Percentiles rank a stretch among this genome's conserved stretches.
Evolutionary conservation across 495 filamentous ascomycete genomes (phyloP).

Genomic region (Podospora comata): DNA sequence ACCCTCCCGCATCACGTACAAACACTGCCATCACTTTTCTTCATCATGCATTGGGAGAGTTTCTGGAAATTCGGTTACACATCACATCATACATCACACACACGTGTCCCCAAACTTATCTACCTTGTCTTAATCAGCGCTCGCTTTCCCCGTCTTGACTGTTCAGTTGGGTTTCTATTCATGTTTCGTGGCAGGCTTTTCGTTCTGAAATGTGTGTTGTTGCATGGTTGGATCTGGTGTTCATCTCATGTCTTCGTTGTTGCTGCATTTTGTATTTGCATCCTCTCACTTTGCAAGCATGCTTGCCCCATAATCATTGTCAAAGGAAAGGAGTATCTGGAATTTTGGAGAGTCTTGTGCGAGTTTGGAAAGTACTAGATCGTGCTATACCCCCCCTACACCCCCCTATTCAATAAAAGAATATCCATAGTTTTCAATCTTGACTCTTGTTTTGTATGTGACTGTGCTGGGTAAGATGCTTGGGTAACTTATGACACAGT

Average conservation of each 20-base stretch:
- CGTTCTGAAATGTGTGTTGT: background rate
- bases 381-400: background rate
- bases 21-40: background rate
- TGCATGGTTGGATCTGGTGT: background rate
- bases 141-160: background rate
- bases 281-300: background rate
- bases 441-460: background rate
- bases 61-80: background rate
- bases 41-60: background rate
- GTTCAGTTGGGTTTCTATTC: no score
- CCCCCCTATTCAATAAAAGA: background rate
- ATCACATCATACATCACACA: background rate
- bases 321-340: background rate
- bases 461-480: no score
- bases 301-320: background rate
- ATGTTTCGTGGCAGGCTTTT: background rate
- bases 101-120: no score
- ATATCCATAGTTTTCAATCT: background rate
- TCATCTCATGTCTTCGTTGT: background rate
- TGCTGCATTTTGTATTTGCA: background rate
- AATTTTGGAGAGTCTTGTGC: background rate
- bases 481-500: no score
- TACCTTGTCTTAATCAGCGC: background rate
- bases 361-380: background rate
- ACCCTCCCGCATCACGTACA: background rate